phyloP scores from a whole-genome alignment of 139 green algal genomes.

The Coelastrella sp. region DNA sequence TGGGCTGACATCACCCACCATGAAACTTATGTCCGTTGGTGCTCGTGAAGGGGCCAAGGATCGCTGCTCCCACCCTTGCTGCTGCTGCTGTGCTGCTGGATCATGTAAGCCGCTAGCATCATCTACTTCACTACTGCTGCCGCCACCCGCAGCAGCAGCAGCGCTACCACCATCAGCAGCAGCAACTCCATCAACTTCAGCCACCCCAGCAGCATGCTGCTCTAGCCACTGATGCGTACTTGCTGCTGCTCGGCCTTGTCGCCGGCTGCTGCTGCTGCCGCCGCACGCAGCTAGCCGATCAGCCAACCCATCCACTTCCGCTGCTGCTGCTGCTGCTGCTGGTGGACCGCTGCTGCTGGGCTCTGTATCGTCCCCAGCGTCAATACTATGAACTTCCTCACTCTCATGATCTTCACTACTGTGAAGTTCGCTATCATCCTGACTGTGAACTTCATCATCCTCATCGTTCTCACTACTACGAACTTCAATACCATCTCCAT shows the following conservation, averaged over 20 bases:
- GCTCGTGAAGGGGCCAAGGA: neutral
- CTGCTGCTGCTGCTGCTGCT: neutral
- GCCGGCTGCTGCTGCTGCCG: conserved; percentile 18
- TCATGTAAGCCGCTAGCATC: neutral
- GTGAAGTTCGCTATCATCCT: neutral
- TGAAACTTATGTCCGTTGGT: conserved; percentile 29
- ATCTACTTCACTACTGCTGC: conserved; percentile 23
- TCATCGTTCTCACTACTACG: neutral
- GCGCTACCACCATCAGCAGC: conserved; percentile 7
- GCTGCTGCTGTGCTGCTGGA: conserved; percentile 28
- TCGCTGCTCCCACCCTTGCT: neutral
- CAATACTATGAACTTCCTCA: neutral
- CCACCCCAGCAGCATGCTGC: conserved; percentile 16
- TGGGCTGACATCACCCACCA: neutral
- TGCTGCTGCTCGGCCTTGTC: neutral
- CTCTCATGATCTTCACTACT: neutral
- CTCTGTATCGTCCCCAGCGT: neutral
- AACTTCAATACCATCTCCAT: neutral
- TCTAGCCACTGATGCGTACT: conserved; percentile 24
- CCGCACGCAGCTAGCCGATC: neutral
- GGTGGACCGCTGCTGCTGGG: neutral
- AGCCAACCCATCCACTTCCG: neutral
- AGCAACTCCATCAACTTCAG: conserved; percentile 17
- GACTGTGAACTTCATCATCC: neutral
- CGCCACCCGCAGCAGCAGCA: neutral